Evolutionary conservation across 2,329 filamentous ascomycete genomes (phyloP).

Genomic region (Alternaria solani): DNA sequence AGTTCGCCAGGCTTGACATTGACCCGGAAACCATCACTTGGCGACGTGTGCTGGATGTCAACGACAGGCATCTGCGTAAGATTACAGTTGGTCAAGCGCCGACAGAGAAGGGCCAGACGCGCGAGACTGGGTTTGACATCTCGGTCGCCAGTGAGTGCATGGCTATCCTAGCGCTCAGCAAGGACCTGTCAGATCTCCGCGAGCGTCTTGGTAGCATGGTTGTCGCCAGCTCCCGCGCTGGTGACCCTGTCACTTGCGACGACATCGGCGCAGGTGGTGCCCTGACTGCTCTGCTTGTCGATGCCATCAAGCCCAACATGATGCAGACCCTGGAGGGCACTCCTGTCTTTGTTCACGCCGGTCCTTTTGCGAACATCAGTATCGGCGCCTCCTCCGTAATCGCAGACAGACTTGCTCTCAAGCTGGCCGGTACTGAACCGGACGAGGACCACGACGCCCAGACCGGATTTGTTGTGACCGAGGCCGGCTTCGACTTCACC

Average conservation of each 20-base stretch:
- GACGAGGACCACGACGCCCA: slow-evolving; percentile 86
- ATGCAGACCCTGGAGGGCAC: slow-evolving; percentile 99
- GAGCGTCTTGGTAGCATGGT: slow-evolving; percentile 96
- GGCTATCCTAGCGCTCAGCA: slow-evolving; percentile 95
- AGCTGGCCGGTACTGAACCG: slow-evolving; percentile 91
- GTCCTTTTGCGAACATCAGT: slow-evolving; percentile 97
- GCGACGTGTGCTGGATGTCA: slow-evolving; percentile 95
- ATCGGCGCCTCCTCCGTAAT: slow-evolving; percentile 96
- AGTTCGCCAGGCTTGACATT: slow-evolving; percentile 94
- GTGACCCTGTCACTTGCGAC: slow-evolving; percentile 94
- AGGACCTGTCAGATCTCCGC: slow-evolving; percentile 84
- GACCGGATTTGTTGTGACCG: slow-evolving; percentile 92
- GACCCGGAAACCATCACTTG: slow-evolving; percentile 97
- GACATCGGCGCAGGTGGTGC: slow-evolving; percentile 94
- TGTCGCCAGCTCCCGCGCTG: slow-evolving; percentile 82
- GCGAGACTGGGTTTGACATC: slow-evolving; percentile 95
- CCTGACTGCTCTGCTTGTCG: slow-evolving; percentile 92
- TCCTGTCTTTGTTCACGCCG: slow-evolving; percentile 95
- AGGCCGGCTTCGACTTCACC: slow-evolving; percentile 98
- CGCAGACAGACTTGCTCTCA: slow-evolving; percentile 93
- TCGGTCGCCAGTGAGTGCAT: slow-evolving; percentile 98
- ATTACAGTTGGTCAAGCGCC: slow-evolving; percentile 87
- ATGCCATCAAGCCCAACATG: slow-evolving; percentile 97
- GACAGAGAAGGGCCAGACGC: slow-evolving; percentile 87
- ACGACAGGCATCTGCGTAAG: slow-evolving; percentile 90